Conservation (phyloP, 768 basidiomycete species). For the Lentinula sp. region DNA sequence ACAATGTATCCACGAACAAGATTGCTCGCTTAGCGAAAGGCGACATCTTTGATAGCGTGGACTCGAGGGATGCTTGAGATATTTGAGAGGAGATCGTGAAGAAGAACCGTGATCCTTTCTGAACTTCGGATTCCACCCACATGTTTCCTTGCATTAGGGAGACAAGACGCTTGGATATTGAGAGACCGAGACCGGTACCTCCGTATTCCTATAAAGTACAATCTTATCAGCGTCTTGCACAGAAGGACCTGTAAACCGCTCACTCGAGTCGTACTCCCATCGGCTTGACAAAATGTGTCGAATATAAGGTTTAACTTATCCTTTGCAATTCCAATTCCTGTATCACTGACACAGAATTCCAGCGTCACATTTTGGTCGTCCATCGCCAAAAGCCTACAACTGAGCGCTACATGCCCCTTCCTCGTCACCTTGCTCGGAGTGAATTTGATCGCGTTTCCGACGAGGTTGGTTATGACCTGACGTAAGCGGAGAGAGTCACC, state of each 20-base stretch:
- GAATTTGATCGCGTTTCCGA: constrained; percentile 97
- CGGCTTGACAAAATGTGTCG: constrained; percentile 98
- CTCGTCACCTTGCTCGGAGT: constrained; percentile 73
- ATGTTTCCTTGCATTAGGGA: constrained; percentile 97
- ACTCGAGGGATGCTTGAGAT: constrained; percentile 67
- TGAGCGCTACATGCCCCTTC: constrained; percentile 88
- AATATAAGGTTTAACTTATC: constrained; percentile 98
- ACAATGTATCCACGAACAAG: constrained; percentile 84
- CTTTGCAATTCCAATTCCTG: constrained; percentile 97
- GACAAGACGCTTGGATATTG: constrained; percentile 96
- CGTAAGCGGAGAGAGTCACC: constrained; percentile 93
- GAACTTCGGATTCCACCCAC: constrained; percentile 96
- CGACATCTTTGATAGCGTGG: constrained; percentile 70
- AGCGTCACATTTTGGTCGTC: constrained; percentile 84
- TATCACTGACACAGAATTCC: constrained; percentile 97
- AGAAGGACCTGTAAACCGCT: constrained; percentile 21
- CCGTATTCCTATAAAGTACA: constrained; percentile 73
- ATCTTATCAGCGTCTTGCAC: constrained; percentile 2
- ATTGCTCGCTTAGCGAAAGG: constrained; percentile 87
- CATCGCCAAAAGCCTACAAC: constrained; percentile 69
- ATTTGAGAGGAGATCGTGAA: constrained; percentile 92
- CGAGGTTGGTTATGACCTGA: constrained; percentile 93
- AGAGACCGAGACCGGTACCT: constrained; percentile 92
- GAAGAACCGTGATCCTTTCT: constrained; percentile 92
- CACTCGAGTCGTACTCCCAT: constrained; percentile 94